Percentiles rank a stretch among this genome's conserved stretches.
Conservation (phyloP, 108 stramenopile species). For the Discostella stelligeroides region DNA sequence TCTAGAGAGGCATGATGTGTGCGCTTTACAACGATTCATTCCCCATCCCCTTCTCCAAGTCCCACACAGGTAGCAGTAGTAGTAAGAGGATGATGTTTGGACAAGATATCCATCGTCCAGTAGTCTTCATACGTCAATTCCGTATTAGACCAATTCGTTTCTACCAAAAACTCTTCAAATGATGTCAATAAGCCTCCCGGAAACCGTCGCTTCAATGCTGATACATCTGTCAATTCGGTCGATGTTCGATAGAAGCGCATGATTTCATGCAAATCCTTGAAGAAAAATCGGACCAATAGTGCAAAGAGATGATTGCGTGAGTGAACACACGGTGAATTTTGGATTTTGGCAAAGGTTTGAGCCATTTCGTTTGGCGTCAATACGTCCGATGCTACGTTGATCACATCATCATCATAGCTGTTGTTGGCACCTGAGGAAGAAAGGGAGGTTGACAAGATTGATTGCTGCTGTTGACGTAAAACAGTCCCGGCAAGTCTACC, state of each 20-base stretch:
- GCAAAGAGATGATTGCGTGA: constrained; percentile 10
- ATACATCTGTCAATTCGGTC: constrained; percentile 15
- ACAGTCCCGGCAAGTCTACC: constrained; percentile 33
- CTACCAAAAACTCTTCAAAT: constrained; percentile 22
- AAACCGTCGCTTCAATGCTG: constrained; percentile 14
- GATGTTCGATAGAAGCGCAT: constrained; percentile 24
- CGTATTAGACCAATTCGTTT: constrained; percentile 14
- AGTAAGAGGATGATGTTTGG: too few relatives aligned
- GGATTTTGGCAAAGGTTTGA: constrained; percentile 20
- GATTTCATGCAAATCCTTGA: constrained; percentile 21
- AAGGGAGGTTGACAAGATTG: too few relatives aligned
- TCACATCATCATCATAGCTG: neutral
- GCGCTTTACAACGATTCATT: too few relatives aligned
- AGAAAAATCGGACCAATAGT: constrained; percentile 13
- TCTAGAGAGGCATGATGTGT: too few relatives aligned
- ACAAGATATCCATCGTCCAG: too few relatives aligned
- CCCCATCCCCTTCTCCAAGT: too few relatives aligned
- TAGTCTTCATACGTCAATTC: constrained; percentile 11
- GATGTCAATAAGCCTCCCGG: constrained; percentile 21
- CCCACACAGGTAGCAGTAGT: too few relatives aligned
- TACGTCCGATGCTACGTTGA: constrained; percentile 34
- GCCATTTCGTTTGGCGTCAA: constrained; percentile 28
- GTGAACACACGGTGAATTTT: constrained; percentile 21
- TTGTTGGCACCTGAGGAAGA: neutral
- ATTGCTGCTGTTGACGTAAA: constrained; percentile 12